Evolutionary conservation across 2,329 filamentous ascomycete genomes (phyloP), one percentile per base, ranked within the genome.

Genomic region (Plectosphaerella cucumerina): DNA sequence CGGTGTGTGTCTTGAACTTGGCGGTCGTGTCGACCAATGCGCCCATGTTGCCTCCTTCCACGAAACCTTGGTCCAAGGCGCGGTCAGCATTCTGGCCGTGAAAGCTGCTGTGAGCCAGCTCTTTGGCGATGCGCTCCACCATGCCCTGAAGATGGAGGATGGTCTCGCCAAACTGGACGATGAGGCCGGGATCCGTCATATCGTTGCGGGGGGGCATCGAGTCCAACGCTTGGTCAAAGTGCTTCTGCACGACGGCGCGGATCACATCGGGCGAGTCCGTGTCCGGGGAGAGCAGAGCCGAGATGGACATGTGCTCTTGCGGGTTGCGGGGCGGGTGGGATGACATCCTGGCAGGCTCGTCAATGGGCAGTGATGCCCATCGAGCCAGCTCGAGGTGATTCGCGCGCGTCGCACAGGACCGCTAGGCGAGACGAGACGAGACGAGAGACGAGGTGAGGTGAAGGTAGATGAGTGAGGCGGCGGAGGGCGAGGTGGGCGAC

Each of bases 111-210:
- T 48, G 20, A 17, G 41, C 17, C 14, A 48, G 37, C 6, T 48
- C 47, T 9, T 48, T 37, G 8, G 47, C 22, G 4, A 48, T 42
- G 15, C 23, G 2, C 6, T 15, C 15, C 4, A 48, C 34, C 47
- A 48, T 48, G 21, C 20, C 18, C 22, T 42, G 37, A 3, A 48
- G 47, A 17, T 48, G 47, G 10, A 48, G 26, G 21, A 48, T 48
- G n/a, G 37, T 48, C 21, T 48, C 47, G 37, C 47, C 47, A 18
- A 48, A 20, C 20, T 48, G 20, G 11, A 21, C 31, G n/a, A 48
- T 17, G n/a, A 48, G n/a, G 23, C 35, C 47, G 15, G n/a, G 9
- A 6, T 48, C 47, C 11, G 45, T 37, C n/a, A 17, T 21, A 8
- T 48, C 47, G 14, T 33, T 21, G 21, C 47, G 47, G 15, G 37